Base-by-base conservation (phyloP, 176 grass and related monocot genomes). In the Carex kokanica region DNA sequence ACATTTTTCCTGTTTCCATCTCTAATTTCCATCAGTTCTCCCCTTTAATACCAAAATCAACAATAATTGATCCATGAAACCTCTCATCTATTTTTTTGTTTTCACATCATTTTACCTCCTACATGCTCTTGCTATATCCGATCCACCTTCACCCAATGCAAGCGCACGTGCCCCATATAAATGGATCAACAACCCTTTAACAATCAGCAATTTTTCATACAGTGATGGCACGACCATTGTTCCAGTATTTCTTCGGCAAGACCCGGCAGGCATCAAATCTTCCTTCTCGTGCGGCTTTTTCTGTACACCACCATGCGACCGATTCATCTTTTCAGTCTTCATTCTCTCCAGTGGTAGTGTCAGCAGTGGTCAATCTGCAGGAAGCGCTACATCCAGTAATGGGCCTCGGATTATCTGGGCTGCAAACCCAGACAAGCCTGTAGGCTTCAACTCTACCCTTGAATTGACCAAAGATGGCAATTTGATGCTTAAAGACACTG, bases 341-440 rank as follows among this genome's bases (percentile, higher is more conserved):
- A 82, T 82, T 82, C 80, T 82, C 43, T 82, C 80, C 3, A 64
- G 80, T 49, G 80, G 80, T 66, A 81, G 58, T 81, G 59, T 81
- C n/a, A 52, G 41, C 24, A 82, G 12, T n/a, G 6, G 20, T 14
- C 41, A 11, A 47, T 49, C 38, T 4, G 5, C 60, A 2, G 13
- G 8, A 5, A 64, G 60, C 14, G 59, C 15, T 13, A 38, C n/a
- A 9, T 45, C 55, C 60, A 82, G 80, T 27, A 82, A 62, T 10
- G 80, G 80, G 59, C 80, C 80, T 41, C 80, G 21, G 5, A 52
- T 82, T 82, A 16, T 82, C 41, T 82, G 80, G 80, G 80, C 80
- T 11, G 80, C 80, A 20, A 82, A 82, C 80, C 60, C 60, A 17
- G 41, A 82, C 36, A 61, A 66, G 45, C 80, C 41, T 4, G 80